Base-by-base conservation (phyloP, 2,329 filamentous ascomycete species). In the Triangularia verruculosa region DNA sequence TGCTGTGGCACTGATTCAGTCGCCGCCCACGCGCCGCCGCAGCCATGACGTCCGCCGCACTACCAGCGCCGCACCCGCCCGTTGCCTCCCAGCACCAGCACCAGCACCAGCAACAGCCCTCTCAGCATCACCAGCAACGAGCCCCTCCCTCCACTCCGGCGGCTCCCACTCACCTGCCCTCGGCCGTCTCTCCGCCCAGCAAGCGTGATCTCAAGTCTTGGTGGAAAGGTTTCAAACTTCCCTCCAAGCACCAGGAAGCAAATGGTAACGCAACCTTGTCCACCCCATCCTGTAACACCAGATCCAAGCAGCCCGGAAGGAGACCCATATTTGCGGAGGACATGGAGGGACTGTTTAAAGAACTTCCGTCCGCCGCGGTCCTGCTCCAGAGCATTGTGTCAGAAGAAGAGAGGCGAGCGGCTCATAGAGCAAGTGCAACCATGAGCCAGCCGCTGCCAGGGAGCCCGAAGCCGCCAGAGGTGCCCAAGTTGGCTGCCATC, bases 141-240 rank as follows among this genome's bases (percentile, higher is more conserved):
- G 52, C 65, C 25, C 63, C 57, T 43, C 52, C 61, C 17, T 27
- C 27, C 12, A 28, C 61, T 22, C 63, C 63, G 51, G 24, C 51
- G 5, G 52, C 70, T 11, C 43, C 57, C 43, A 28, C 75, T 71
- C 68, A 75, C 78, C 63, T 76, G 74, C 77, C 78, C 77, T 72
- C 82, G 75, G 61, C 69, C 4, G 66, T 66, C 15, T 74, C 83
- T 75, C 91, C 91, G 61, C 92, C 92, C 28, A 92, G 88, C 69
- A 96, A 90, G 80, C 88, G 92, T 75, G 93, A 97, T 75, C 82
- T 98, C 70, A 90, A 93, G 71, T 96, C 91, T 65, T 99, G 95
- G 95, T 98, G 95, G 95, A 97, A 93, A 78, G 88, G 89, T 72
- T 98, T 99, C 80, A 95, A 95, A 79, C 85, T 90, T 61, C 81